Evolutionary conservation across 2,329 filamentous ascomycete species (phyloP), one percentile per base, ranked within the genome.

Genomic region (Trichoderma simmonsii): DNA sequence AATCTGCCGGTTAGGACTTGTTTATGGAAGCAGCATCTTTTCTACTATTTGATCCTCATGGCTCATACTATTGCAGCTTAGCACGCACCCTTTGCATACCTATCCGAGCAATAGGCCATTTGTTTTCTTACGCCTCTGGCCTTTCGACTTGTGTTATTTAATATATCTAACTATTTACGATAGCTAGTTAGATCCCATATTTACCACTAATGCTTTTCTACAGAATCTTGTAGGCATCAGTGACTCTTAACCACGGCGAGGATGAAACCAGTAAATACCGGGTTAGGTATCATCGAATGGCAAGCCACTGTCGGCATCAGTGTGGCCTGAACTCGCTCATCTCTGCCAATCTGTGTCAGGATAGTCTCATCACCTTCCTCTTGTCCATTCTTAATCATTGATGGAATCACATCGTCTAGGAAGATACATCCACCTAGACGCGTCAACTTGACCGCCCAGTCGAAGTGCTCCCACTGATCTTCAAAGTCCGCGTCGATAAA

Each of bases 401-500:
- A 51, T 51, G 43, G 43, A 21, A 51, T 51, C n/a, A 51, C 43
- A 51, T 51, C 43, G 2, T 51, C 43, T 3, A 51, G 4, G 12
- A 51, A 51, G n/a, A 51, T 21, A 21, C 43, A 51, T 51, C 43
- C 43, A 11, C 39, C 39, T 21, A 36, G 61, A 28, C 61, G 61
- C 15, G 61, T 63, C 34, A 63, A 30, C 18, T 63, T 63, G 36
- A 63, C 36, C 8, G 61, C 61, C 61, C 61, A 63, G 15, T 63
- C 36, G 3, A 63, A 63, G 24, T 63, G 61, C 15, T 63, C 61
- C 61, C 61, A 63, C 18, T 63, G 61, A 12, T 63, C 61, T 21
- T 63, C 61, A n/a, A 63, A 63, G 24, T 39, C 61, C 24, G 61
- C 61, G 36, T 63, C 61, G 18, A 63, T 63, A 30, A 63, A 63